Percentiles rank a stretch among this genome's conserved stretches.
phyloP scores from a whole-genome alignment of 2,329 filamentous ascomycete genomes.

The Xylaria sp. region DNA sequence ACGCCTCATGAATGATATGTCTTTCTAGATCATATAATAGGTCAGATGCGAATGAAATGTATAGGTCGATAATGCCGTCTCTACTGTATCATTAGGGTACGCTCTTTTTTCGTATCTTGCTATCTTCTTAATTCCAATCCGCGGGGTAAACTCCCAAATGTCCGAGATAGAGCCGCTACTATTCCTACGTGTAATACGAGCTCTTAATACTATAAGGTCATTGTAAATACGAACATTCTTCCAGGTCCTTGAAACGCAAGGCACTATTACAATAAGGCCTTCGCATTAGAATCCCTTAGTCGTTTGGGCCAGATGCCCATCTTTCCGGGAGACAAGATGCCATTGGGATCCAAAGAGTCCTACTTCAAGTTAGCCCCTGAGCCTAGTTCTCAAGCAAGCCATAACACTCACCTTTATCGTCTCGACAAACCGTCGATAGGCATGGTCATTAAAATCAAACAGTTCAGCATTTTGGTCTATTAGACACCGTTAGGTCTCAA shows the following conservation, averaged over 20 bases:
- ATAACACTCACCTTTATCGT: conserved; percentile 52
- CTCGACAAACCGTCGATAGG: conserved; percentile 54
- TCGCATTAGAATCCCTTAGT: conserved; percentile 26
- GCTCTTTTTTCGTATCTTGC: neutral
- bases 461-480: conserved; percentile 53
- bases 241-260: neutral
- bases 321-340: conserved; percentile 54
- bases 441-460: conserved; percentile 54
- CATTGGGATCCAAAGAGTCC: conserved; percentile 54
- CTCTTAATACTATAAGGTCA: neutral
- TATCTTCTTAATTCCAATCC: neutral
- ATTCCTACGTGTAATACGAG: too few species aligned
- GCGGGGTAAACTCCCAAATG: too few species aligned
- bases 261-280: neutral
- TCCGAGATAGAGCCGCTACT: too few species aligned
- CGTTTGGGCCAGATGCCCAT: conserved; percentile 54
- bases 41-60: neutral
- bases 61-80: neutral
- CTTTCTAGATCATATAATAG: neutral
- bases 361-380: conserved; percentile 26
- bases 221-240: neutral
- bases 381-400: neutral
- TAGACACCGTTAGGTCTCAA: conserved; percentile 1
- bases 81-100: neutral
- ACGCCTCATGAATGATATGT: neutral